Base-by-base conservation (phyloP, 2,329 filamentous ascomycete genomes). In the Fusarium brachygibbosum region DNA sequence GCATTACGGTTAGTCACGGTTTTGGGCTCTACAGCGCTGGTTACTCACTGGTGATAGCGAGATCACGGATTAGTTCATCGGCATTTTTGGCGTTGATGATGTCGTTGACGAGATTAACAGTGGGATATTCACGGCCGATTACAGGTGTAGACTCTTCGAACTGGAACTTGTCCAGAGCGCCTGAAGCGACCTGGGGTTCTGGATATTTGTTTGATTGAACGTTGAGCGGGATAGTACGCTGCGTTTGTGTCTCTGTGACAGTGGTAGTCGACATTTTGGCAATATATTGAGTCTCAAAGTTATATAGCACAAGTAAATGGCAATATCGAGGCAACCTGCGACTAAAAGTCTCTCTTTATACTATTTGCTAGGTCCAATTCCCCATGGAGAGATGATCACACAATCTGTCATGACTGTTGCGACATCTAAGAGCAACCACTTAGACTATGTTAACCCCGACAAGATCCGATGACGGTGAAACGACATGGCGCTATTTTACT, bases 1-100 rank as follows among this genome's bases (percentile, higher is more conserved):
- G 12, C 0, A n/a, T 48, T 37, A 60, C 41, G 9, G 3, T 17
- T 21, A n/a, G n/a, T n/a, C n/a, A n/a, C n/a, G n/a, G n/a, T n/a
- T n/a, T n/a, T n/a, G n/a, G n/a, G n/a, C n/a, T n/a, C n/a, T n/a
- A n/a, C n/a, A n/a, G n/a, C n/a, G n/a, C n/a, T n/a, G n/a, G n/a
- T n/a, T n/a, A n/a, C 78, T 58, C 77, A 88, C 87, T 84, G 1
- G 86, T 88, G 54, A 90, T 86, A 17, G 86, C 88, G 1, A 91
- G 80, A 68, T 91, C 88, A 2, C 85, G 83, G 21, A 90, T 77
- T 4, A 88, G 76, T 31, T 85, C 83, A 44, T 90, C 87, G 0
- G 84, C 77, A 59, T 89, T 85, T 0, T 82, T 77, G 3, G 84
- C 84, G 14, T 86, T 80, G 25, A 73, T 55, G 10, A 75, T 58